Conservation (phyloP, 345 rosid species). For the Ailanthus altissimus region DNA sequence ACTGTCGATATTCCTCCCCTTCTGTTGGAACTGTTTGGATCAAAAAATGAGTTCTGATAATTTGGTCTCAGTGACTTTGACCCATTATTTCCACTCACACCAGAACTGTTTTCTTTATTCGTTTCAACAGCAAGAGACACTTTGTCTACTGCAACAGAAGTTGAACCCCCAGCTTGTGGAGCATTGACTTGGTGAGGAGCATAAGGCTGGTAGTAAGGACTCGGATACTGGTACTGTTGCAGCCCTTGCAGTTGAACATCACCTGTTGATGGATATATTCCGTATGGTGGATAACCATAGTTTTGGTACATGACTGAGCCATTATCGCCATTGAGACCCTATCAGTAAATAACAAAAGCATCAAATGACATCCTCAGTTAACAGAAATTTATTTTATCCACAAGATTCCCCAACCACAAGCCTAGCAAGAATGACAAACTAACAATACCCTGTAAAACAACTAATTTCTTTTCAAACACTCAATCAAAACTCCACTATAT, state of each 20-base stretch:
- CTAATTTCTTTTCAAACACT: background rate
- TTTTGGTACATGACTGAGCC: constrained; percentile 45
- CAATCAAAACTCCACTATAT: background rate
- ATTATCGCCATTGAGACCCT: constrained; percentile 43
- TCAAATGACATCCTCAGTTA: constrained; percentile 8
- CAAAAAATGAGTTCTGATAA: constrained; percentile 42
- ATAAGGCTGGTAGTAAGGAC: constrained; percentile 40
- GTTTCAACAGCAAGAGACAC: constrained; percentile 37
- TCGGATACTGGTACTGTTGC: constrained; percentile 56
- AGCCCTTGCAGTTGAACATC: constrained; percentile 43
- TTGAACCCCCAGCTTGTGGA: constrained; percentile 30
- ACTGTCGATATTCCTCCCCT: constrained; percentile 40
- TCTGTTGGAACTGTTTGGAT: constrained; percentile 40
- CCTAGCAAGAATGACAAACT: background rate
- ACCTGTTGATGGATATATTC: constrained; percentile 40
- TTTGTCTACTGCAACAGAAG: constrained; percentile 29
- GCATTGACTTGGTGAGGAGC: constrained; percentile 19
- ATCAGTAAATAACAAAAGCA: constrained; percentile 28
- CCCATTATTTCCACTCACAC: constrained; percentile 38
- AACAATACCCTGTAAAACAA: background rate
- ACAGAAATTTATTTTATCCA: background rate
- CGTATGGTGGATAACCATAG: constrained; percentile 48
- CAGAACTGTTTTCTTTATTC: constrained; percentile 35
- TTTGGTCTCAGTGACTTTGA: constrained; percentile 40
- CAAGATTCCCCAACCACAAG: background rate